Percentiles rank a stretch among this genome's conserved stretches.
Evolutionary conservation across 331 rosid genomes (phyloP).

Genomic region (Quercus lobata): DNA sequence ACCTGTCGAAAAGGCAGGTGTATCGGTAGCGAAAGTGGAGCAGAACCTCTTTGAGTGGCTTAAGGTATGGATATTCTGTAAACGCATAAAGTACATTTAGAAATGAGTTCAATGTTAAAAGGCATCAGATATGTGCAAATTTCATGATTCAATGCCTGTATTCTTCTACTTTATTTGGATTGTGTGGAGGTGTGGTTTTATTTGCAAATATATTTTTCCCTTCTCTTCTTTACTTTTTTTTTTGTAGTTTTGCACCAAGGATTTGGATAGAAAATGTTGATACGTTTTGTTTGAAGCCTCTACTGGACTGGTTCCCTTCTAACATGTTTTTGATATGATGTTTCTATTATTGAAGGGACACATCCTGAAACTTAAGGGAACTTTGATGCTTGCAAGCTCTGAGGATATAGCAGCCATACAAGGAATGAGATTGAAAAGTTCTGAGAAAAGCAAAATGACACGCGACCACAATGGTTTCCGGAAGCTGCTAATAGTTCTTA

Average conservation of each 20-base stretch:
- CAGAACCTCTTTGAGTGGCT: slow-evolving; percentile 96
- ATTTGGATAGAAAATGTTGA: slow-evolving; percentile 10
- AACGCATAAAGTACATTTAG: neutral
- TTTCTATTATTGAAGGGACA: slow-evolving; percentile 67
- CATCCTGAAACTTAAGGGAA: slow-evolving; percentile 90
- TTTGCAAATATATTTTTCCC: neutral
- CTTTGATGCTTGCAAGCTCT: slow-evolving; percentile 89
- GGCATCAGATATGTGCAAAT: neutral
- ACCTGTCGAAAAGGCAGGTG: slow-evolving; percentile 84
- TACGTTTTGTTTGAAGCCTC: neutral
- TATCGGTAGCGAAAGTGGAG: slow-evolving; percentile 91
- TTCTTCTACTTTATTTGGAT: neutral
- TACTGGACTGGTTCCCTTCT: slow-evolving; percentile 21
- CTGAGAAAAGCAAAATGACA: slow-evolving; percentile 95
- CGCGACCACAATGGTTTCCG: slow-evolving; percentile 98
- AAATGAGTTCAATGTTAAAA: neutral
- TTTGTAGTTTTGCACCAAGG: neutral
- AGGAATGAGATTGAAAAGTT: slow-evolving; percentile 76
- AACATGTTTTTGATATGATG: slow-evolving; percentile 24
- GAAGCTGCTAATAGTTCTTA: slow-evolving; percentile 80
- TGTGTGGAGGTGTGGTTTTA: neutral
- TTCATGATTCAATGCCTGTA: neutral
- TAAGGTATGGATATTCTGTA: slow-evolving; percentile 49
- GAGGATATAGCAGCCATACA: slow-evolving; percentile 86
- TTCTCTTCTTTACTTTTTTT: neutral